Evolutionary conservation across 2,329 filamentous ascomycete genomes (phyloP).

Genomic region (Ophiostoma triangulosporum): DNA sequence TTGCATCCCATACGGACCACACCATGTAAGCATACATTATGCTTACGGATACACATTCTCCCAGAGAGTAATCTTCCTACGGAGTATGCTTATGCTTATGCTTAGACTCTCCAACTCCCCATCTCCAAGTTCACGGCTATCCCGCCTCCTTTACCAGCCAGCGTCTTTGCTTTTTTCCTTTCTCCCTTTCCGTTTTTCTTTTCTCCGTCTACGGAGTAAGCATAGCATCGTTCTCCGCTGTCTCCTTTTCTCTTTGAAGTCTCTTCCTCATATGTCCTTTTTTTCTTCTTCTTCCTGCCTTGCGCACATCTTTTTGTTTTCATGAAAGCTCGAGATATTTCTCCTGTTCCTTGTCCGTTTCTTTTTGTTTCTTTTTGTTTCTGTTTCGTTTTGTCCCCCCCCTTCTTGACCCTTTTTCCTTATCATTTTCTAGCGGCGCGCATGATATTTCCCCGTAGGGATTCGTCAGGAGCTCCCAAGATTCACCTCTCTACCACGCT

Average conservation of each 20-base stretch:
- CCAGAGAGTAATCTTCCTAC: too few species aligned
- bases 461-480: not conserved
- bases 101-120: too few species aligned
- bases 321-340: too few species aligned
- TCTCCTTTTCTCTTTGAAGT: not conserved
- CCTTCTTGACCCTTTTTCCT: not conserved
- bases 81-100: too few species aligned
- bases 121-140: too few species aligned
- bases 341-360: not conserved
- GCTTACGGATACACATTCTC: too few species aligned
- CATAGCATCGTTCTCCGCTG: not conserved
- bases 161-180: not conserved
- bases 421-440: not conserved
- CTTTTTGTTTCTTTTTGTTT: not conserved
- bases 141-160: too few species aligned
- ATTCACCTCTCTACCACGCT: too few species aligned
- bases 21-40: too few species aligned
- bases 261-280: not conserved
- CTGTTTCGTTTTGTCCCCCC: not conserved
- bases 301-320: not conserved
- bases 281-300: not conserved
- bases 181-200: not conserved
- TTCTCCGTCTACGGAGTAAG: not conserved
- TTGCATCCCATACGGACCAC: too few species aligned
- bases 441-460: conserved; percentile 2